These are phyloP conservation scores for Mycena floridula DNA, from an alignment of 768 basidiomycete species.

Conservation along the genomic window DNA sequence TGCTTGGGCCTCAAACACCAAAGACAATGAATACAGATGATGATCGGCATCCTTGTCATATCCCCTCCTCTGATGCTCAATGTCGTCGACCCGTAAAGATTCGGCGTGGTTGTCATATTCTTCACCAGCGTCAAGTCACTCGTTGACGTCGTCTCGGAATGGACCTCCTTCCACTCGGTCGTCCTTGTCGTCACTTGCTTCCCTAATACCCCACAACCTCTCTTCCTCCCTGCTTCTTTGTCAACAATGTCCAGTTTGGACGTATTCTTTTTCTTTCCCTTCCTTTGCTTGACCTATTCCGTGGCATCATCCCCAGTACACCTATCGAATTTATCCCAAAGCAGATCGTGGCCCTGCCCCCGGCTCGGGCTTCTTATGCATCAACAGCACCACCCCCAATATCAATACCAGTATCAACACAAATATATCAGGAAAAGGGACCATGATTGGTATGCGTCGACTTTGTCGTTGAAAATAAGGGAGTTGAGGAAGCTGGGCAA, in stretches of 20 bases:
- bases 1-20: too few species aligned
- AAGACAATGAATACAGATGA: constrained; percentile 36
- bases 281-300: too few species aligned
- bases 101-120: too few species aligned
- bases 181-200: constrained; percentile 64
- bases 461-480: constrained; percentile 78
- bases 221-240: constrained; percentile 35
- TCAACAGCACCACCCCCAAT: constrained; percentile 84
- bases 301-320: too few species aligned
- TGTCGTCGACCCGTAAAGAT: too few species aligned
- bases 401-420: constrained; percentile 83
- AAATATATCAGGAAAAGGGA: constrained; percentile 83
- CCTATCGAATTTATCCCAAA: constrained; percentile 18
- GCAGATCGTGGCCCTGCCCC: constrained; percentile 22
- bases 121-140: too few species aligned
- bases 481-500: constrained; percentile 51
- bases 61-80: too few species aligned
- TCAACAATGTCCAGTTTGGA: constrained; percentile 17
- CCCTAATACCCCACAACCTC: constrained; percentile 67
- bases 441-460: constrained; percentile 84
- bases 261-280: constrained; percentile 6
- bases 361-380: constrained; percentile 83
- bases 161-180: too few species aligned
- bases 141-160: too few species aligned
- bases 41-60: constrained; percentile 40